Conservation (phyloP, 345 rosid species). For the Brassica incana region DNA sequence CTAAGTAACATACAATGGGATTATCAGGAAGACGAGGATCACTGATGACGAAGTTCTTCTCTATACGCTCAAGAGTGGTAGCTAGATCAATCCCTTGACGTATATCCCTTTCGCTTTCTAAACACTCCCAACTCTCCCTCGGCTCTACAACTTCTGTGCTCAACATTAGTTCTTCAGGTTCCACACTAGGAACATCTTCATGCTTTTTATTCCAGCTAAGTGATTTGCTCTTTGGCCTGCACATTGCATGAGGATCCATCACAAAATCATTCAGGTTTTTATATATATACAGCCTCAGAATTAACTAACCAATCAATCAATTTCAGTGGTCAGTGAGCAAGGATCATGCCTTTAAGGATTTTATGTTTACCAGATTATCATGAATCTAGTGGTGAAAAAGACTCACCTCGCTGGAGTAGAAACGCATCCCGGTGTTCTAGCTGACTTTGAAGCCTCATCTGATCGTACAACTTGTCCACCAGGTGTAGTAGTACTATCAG, state of each 20-base stretch:
- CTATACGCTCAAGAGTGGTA: slow-evolving; percentile 93
- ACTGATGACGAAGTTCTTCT: slow-evolving; percentile 92
- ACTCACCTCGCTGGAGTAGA: slow-evolving; percentile 60
- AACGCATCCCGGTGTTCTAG: slow-evolving; percentile 55
- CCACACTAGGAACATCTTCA: slow-evolving; percentile 43
- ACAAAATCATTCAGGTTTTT: slow-evolving; percentile 5
- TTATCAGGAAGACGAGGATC: slow-evolving; percentile 97
- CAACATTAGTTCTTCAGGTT: slow-evolving; percentile 65
- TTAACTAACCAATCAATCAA: neutral
- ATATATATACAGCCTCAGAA: slow-evolving; percentile 10
- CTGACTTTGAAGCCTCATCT: slow-evolving; percentile 48
- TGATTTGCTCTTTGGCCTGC: slow-evolving; percentile 63
- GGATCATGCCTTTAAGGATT: neutral
- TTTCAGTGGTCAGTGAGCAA: slow-evolving; percentile 10
- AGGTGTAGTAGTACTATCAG: slow-evolving; percentile 39
- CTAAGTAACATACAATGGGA: slow-evolving; percentile 71
- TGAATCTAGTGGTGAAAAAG: slow-evolving; percentile 6
- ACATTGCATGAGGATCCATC: slow-evolving; percentile 17
- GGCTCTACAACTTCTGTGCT: slow-evolving; percentile 58
- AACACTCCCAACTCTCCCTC: slow-evolving; percentile 43
- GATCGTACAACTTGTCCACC: slow-evolving; percentile 42
- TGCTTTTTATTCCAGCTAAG: neutral
- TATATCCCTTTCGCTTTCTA: slow-evolving; percentile 70
- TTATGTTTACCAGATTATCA: neutral
- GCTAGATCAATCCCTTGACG: slow-evolving; percentile 98